Conservation (phyloP, 805 yeast genomes). For the Myxozyma sirexii region DNA sequence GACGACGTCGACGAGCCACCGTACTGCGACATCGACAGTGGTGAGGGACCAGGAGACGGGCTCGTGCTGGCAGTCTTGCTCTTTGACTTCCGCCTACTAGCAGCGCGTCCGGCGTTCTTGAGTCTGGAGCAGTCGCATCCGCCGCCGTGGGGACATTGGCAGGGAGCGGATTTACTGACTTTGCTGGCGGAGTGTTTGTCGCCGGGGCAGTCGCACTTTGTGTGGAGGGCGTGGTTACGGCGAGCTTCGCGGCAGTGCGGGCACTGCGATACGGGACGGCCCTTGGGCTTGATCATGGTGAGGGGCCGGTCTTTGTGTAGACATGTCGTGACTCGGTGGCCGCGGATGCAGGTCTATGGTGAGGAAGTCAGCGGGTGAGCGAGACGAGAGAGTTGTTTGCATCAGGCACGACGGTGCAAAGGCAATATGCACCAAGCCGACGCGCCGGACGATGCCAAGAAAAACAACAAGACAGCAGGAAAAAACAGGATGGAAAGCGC, state of each 20-base stretch:
- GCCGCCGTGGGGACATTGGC: conserved; percentile 20
- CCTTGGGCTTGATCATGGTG: conserved; percentile 93
- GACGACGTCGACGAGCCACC: not conserved
- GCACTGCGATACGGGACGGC: conserved; percentile 93
- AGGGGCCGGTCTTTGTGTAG: conserved; percentile 88
- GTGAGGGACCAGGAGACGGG: conserved; percentile 4
- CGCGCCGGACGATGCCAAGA: not conserved
- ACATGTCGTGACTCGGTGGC: conserved; percentile 94
- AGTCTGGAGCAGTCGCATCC: conserved; percentile 27
- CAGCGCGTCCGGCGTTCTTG: conserved; percentile 27
- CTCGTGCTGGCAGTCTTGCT: not conserved
- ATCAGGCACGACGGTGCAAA: not conserved
- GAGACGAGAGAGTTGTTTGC: not conserved
- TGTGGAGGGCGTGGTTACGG: conserved; percentile 65
- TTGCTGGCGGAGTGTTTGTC: conserved; percentile 27
- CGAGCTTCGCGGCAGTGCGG: conserved; percentile 79
- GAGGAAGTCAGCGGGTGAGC: not conserved
- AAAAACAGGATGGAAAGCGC: not conserved
- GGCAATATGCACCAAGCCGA: not conserved
- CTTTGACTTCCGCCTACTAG: not conserved
- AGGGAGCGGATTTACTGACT: conserved; percentile 1
- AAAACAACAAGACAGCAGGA: not conserved
- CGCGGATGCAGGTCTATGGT: conserved; percentile 69
- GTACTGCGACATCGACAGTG: not conserved
- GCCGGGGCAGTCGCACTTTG: conserved; percentile 61